Base-by-base conservation (phyloP, 1,139 yeast genomes). In the Yamadazyma spencermartinsiae region DNA sequence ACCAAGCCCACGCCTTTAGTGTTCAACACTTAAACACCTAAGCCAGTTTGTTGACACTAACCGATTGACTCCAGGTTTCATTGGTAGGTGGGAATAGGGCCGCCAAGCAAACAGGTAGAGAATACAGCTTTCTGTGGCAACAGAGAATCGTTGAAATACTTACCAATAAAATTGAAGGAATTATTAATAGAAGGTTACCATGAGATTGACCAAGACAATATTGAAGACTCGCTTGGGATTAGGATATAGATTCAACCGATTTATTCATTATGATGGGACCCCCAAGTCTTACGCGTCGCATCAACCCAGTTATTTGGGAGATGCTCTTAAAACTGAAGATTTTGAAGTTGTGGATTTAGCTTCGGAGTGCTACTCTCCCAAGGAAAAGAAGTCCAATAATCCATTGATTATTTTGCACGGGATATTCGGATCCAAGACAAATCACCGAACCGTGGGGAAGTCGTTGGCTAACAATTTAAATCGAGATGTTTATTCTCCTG, bases 341-440 rank as follows among this genome's bases (percentile, higher is more conserved):
- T 55, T 64, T 6, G 56, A 52, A 39, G 57, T 72, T 0, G 72
- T 68, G 2, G 51, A 55, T 13, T 52, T 68, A 29, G 51, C 40
- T 9, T 67, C 45, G 39, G 73, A 68, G 35, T 48, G 55, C 17
- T 65, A 63, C 42, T 42, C 53, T 1, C 69, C 72, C 3, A 44
- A 44, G 21, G 37, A 40, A 1, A 40, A 45, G 12, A 42, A 49
- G 3, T 45, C 50, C 1, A 40, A 39, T 1, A 59, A 48, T 48
- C 95, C 97, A 1, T 63, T 92, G 12, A 60, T 92, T 25, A 79
- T 92, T 25, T 61, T 90, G 29, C 98, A 92, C 61, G 98, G 98
- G 0, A 64, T 92, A 10, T 88, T 92, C 59, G 98, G 98, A 1
- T 81, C 86, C 39, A 85, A 80, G 52, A 54, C 76, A 16, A 92